Conservation (phyloP, 306 rosid genomes). For the Psophocarpus tetragonolobus region DNA sequence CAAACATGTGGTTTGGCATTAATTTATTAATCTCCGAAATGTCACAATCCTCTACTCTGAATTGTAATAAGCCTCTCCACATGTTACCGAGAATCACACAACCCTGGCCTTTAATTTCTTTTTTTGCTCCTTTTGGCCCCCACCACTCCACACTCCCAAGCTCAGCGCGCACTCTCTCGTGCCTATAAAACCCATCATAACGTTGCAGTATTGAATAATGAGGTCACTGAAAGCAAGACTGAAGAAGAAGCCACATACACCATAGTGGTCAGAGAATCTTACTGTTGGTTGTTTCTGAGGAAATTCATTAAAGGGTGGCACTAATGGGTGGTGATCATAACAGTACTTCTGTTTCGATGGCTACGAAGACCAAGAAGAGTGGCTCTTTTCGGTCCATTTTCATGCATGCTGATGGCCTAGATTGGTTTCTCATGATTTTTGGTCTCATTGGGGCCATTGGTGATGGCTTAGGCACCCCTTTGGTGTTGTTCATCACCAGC, state of each 20-base stretch:
- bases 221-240: slow-evolving; percentile 16
- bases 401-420: slow-evolving; percentile 74
- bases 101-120: slow-evolving; percentile 3
- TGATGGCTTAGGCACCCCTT: slow-evolving; percentile 67
- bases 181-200: slow-evolving; percentile 38
- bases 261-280: slow-evolving; percentile 21
- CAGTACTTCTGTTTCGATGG: background rate
- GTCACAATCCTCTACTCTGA: background rate
- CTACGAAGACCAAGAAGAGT: slow-evolving; percentile 33
- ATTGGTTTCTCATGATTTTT: slow-evolving; percentile 55
- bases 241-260: background rate
- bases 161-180: background rate
- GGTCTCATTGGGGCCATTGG: slow-evolving; percentile 73
- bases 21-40: background rate
- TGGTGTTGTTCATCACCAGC: slow-evolving; percentile 42
- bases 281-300: slow-evolving; percentile 30
- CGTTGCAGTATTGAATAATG: background rate
- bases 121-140: slow-evolving; percentile 18
- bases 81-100: slow-evolving; percentile 9
- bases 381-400: slow-evolving; percentile 63
- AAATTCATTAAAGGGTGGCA: background rate
- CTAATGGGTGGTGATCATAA: slow-evolving; percentile 36
- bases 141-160: slow-evolving; percentile 23
- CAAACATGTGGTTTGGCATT: background rate
- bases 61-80: slow-evolving; percentile 15